Evolutionary conservation across 2,329 filamentous ascomycete species (phyloP).

Genomic region (Ceratocystis variospora): DNA sequence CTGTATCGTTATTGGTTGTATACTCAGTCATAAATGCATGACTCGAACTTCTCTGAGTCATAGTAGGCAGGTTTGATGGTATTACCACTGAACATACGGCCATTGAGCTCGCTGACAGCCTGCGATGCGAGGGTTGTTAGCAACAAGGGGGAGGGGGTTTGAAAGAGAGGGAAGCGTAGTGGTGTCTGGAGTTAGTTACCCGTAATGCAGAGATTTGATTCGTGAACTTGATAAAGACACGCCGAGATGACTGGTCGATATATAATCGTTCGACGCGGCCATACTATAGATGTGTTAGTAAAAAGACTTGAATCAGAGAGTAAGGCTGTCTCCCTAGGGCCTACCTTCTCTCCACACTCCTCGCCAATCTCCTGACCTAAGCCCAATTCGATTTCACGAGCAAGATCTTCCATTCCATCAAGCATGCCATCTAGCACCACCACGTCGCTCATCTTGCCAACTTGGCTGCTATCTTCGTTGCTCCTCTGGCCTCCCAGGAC

Average conservation of each 20-base stretch:
- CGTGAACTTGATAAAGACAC: slow-evolving; percentile 90
- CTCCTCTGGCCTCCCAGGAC: slow-evolving; percentile 66
- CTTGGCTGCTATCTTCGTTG: slow-evolving; percentile 32
- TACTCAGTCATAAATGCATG: slow-evolving; percentile 37
- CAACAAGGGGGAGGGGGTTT: not conserved
- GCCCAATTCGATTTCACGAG: slow-evolving; percentile 59
- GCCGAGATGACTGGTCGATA: slow-evolving; percentile 49
- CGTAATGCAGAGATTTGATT: slow-evolving; percentile 70
- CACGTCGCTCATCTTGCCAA: slow-evolving; percentile 66
- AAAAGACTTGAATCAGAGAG: not conserved
- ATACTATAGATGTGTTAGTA: slow-evolving; percentile 40
- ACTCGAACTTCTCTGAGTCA: slow-evolving; percentile 68
- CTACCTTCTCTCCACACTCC: slow-evolving; percentile 68
- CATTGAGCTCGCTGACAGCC: slow-evolving; percentile 83
- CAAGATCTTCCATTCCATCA: slow-evolving; percentile 62
- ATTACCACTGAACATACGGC: slow-evolving; percentile 79
- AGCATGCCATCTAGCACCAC: slow-evolving; percentile 76
- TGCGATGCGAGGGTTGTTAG: slow-evolving; percentile 26
- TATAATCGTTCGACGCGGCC: slow-evolving; percentile 69
- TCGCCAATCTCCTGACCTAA: slow-evolving; percentile 92
- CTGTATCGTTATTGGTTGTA: slow-evolving; percentile 19
- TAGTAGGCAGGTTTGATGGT: slow-evolving; percentile 71
- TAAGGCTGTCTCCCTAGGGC: not conserved
- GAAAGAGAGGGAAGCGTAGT: not conserved
- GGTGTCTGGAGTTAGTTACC: slow-evolving; percentile 41